Conservation (phyloP, 257 asterid species). For the Paulownia fortunei region DNA sequence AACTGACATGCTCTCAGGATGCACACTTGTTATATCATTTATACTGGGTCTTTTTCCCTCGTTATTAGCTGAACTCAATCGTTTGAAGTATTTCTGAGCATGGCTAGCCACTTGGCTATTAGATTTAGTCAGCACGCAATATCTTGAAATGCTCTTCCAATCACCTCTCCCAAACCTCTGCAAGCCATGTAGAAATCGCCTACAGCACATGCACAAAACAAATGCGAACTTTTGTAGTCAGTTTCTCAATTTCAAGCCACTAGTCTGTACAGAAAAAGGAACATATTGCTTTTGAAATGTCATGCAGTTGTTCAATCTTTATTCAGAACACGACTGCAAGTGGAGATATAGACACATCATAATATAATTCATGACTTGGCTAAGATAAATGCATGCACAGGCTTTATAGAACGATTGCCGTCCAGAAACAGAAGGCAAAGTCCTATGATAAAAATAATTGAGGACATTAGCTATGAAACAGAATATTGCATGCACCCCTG, state of each 20-base stretch:
- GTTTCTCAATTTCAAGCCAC: background rate
- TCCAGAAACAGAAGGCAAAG: background rate
- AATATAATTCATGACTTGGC: background rate
- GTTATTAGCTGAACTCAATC: conserved; percentile 14
- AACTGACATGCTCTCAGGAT: background rate
- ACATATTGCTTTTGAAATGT: conserved; percentile 2
- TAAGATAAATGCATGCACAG: too few species aligned
- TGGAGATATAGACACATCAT: background rate
- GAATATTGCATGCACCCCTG: background rate
- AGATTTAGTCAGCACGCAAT: conserved; percentile 25
- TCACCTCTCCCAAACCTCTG: conserved; percentile 38
- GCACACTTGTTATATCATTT: conserved; percentile 25
- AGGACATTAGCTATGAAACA: background rate
- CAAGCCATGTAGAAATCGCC: conserved; percentile 39
- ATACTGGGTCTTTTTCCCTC: conserved; percentile 27
- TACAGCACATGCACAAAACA: conserved; percentile 6
- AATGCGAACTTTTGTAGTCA: background rate
- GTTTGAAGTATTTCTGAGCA: conserved; percentile 42
- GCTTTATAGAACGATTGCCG: background rate
- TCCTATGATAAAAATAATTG: background rate
- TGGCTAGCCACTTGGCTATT: conserved; percentile 44
- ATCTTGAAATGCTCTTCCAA: conserved; percentile 40
- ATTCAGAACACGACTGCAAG: background rate
- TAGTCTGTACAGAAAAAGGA: background rate
- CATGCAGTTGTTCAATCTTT: background rate